These are phyloP conservation scores for Pseudogymnoascus sp. DNA, from an alignment of 2,329 filamentous ascomycete genomes.

Conservation along the genomic window DNA sequence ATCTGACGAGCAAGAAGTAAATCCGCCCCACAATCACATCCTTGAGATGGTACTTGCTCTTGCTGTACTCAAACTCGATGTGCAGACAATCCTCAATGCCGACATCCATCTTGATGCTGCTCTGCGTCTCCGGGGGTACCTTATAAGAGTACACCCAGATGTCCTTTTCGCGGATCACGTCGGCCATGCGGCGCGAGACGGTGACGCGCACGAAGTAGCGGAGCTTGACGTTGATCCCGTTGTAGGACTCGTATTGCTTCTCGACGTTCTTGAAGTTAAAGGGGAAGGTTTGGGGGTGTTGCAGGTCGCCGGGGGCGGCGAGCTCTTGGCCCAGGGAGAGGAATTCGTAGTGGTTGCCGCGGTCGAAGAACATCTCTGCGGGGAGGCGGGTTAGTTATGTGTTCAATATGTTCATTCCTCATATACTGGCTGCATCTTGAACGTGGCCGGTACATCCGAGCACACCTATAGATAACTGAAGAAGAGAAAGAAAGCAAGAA, in stretches of 20 bases:
- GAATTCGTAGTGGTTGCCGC: slow-evolving; percentile 98
- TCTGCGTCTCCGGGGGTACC: slow-evolving; percentile 96
- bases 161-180: slow-evolving; percentile 97
- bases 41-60: slow-evolving; percentile 98
- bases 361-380: slow-evolving; percentile 98
- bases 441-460: background rate
- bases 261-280: slow-evolving; percentile 99
- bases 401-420: slow-evolving; percentile 5
- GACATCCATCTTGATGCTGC: slow-evolving; percentile 99
- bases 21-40: slow-evolving; percentile 98
- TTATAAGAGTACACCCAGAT: slow-evolving; percentile 99
- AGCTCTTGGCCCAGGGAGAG: slow-evolving; percentile 94
- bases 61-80: slow-evolving; percentile 99
- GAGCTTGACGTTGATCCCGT: slow-evolving; percentile 98
- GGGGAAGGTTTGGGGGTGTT: slow-evolving; percentile 96
- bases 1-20: slow-evolving; percentile 90
- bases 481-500: slow-evolving; percentile 14
- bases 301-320: slow-evolving; percentile 90
- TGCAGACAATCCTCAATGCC: slow-evolving; percentile 98
- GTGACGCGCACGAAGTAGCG: slow-evolving; percentile 98
- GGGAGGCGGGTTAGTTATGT: background rate
- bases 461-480: background rate
- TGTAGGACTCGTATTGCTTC: slow-evolving; percentile 99
- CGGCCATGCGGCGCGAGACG: slow-evolving; percentile 91
- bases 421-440: background rate